Evolutionary conservation across 768 basidiomycete species (phyloP), one percentile per base, ranked within the genome.

Genomic region (Mrakia gelida): DNA sequence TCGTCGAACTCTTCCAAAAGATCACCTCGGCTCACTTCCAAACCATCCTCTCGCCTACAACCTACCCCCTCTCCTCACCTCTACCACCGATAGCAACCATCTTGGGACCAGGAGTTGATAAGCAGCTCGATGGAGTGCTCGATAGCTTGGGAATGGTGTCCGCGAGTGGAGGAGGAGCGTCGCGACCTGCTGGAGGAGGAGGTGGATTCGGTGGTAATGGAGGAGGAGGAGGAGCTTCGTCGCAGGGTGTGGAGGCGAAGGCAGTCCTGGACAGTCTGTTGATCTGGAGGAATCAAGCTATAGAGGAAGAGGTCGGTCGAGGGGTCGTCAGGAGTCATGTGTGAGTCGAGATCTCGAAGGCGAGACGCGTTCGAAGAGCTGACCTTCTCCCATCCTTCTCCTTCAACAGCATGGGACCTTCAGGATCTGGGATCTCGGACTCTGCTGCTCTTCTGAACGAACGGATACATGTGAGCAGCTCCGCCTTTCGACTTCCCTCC

Each of bases 171-270:
- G 11, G 91, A 91, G 80, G 92, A 91, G 75, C 90, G 93, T 79
- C 88, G 92, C 9, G 92, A 93, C 82, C 89, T 90, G 63, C 92
- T 95, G 7, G 88, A 94, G 56, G 94, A 94, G 79, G 91, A 92
- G 0, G 89, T 96, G 65, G 63, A 6, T 52, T 49, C 30, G 75
- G 45, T 21, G 75, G 75, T 21, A 16, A 16, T 21, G 49, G 49
- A 52, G 49, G 49, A 21, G 49, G 49, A 52, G 49, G 49, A 52
- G 49, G 49, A 21, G 49, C 2, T 52, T 52, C 49, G 49, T 18
- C 49, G 49, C 49, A 52, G 18, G 49, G 49, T 52, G 49, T 52
- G 49, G 77, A 73, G 30, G 77, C 77, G n/a, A 78, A 73, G 56
- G 56, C 59, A 15, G 77, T 74, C 3, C 18, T 78, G 43, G 77